Conservation (phyloP, 2,329 filamentous ascomycete genomes). For the Paecilomyces fulvus region DNA sequence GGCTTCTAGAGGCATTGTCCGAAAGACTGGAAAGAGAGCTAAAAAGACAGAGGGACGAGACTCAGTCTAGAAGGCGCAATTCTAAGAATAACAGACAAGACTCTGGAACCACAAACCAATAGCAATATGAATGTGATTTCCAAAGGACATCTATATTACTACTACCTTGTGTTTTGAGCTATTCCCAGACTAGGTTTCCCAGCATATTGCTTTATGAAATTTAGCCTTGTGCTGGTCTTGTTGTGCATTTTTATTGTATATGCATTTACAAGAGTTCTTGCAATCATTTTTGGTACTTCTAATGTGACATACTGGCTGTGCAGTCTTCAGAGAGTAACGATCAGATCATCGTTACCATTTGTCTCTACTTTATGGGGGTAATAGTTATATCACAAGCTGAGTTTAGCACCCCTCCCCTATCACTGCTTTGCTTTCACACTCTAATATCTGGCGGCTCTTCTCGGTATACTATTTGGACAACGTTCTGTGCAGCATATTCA, state of each 20-base stretch:
- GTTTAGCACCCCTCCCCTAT: neutral
- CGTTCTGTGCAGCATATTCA: neutral
- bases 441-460: neutral
- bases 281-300: no score
- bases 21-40: constrained; percentile 31
- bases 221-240: no score
- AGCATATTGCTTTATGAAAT: no score
- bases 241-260: no score
- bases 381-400: neutral
- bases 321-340: no score
- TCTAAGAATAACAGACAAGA: neutral
- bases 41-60: constrained; percentile 16
- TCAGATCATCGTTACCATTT: neutral
- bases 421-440: neutral
- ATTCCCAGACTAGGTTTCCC: no score
- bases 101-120: neutral
- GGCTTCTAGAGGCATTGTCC: constrained; percentile 33
- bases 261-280: no score
- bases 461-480: neutral
- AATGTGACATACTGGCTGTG: no score
- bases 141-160: neutral
- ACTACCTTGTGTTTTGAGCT: neutral
- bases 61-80: constrained; percentile 5
- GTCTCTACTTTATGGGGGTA: no score
- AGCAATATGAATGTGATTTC: neutral